A percentile compares a stretch with the other conserved stretches of the same genome.
phyloP scores from a whole-genome alignment of 2,329 filamentous ascomycete genomes.

The Colletotrichum sp. region DNA sequence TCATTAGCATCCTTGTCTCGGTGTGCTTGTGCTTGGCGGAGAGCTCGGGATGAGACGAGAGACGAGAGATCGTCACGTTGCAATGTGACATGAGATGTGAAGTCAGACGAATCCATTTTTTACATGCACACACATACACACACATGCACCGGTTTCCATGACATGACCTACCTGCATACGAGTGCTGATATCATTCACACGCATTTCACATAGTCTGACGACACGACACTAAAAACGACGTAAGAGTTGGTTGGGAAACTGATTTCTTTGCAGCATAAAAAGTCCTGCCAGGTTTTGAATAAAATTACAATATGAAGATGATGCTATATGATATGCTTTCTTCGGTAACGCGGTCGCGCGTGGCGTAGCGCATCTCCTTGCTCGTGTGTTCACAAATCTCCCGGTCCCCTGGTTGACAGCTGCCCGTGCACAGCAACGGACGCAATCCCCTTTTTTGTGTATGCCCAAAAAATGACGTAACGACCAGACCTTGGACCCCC shows the following conservation, averaged over 20 bases:
- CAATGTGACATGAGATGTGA: background rate
- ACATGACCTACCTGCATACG: background rate
- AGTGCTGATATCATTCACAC: background rate
- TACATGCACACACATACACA: too few species aligned
- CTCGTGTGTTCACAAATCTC: background rate
- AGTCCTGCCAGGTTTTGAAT: background rate
- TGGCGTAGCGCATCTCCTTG: background rate
- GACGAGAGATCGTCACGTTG: background rate
- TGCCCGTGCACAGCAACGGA: background rate
- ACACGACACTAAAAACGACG: background rate
- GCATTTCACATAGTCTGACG: background rate
- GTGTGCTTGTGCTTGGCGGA: background rate
- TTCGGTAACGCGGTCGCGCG: background rate
- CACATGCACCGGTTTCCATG: background rate
- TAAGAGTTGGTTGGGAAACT: background rate
- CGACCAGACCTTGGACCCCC: background rate
- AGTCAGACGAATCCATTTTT: background rate
- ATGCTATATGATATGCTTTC: background rate
- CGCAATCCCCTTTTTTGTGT: background rate
- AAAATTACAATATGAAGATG: constrained; percentile 18
- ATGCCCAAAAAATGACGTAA: background rate
- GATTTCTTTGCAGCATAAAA: background rate
- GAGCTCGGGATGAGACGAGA: background rate
- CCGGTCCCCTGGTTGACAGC: constrained; percentile 1
- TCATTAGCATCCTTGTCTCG: background rate